Evolutionary conservation across 2,329 filamentous ascomycete species (phyloP).

Genomic region (Didymella arachidicola): DNA sequence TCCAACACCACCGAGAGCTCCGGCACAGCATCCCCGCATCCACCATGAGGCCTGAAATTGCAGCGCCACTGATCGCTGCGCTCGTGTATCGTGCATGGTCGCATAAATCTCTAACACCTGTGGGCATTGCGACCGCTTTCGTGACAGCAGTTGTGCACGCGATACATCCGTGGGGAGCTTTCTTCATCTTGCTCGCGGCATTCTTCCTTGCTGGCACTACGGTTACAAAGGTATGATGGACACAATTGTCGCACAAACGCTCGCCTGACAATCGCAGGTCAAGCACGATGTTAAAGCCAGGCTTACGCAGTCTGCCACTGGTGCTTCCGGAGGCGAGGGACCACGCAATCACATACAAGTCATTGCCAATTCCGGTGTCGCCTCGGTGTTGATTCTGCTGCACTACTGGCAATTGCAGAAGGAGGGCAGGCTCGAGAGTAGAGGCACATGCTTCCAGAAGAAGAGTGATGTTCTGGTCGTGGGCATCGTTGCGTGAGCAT

Average conservation of each 20-base stretch:
- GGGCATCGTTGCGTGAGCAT: constrained; percentile 57
- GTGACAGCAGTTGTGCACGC: constrained; percentile 82
- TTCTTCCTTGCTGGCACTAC: constrained; percentile 88
- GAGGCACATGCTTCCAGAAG: constrained; percentile 51
- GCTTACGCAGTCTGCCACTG: constrained; percentile 79
- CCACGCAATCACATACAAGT: constrained; percentile 87
- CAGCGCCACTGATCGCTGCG: constrained; percentile 45
- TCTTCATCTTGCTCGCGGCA: constrained; percentile 80
- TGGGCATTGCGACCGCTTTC: constrained; percentile 74
- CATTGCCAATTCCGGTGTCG: constrained; percentile 84
- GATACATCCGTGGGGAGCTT: constrained; percentile 91
- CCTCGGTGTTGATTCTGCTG: constrained; percentile 68
- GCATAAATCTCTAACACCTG: constrained; percentile 72
- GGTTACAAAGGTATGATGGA: constrained; percentile 73
- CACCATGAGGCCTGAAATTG: constrained; percentile 43
- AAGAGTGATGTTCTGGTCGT: constrained; percentile 54
- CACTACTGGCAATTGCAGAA: constrained; percentile 58
- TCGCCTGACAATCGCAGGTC: constrained; percentile 60
- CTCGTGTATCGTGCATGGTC: constrained; percentile 53
- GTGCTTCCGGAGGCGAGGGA: constrained; percentile 78
- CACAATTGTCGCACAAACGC: not conserved
- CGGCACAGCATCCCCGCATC: constrained; percentile 14
- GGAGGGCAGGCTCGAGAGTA: constrained; percentile 39
- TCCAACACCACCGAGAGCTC: constrained; percentile 24
- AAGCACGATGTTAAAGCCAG: constrained; percentile 86